Percentiles rank a stretch among this genome's conserved stretches.
Conservation (phyloP, 768 basidiomycete genomes). For the Suillus fuscotomentosus region DNA sequence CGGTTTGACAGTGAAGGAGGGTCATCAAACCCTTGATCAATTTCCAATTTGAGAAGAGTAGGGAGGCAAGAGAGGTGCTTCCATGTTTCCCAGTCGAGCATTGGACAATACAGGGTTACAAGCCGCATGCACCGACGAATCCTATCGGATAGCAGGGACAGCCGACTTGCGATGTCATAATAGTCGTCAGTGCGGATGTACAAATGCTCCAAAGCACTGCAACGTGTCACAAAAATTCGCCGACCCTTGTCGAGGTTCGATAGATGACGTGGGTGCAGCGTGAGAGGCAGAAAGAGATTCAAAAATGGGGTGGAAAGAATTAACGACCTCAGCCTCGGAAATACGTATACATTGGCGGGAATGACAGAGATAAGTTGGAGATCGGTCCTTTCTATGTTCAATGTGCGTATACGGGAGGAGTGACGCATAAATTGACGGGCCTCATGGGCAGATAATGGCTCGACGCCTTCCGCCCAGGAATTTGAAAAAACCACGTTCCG, state of each 20-base stretch:
- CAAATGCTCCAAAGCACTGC: neutral
- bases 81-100: no score
- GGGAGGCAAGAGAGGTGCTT: no score
- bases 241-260: no score
- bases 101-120: no score
- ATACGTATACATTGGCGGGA: neutral
- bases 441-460: neutral
- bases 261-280: slow-evolving; percentile 19
- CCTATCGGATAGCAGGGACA: no score
- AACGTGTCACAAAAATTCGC: no score
- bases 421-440: neutral
- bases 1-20: no score
- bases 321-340: neutral
- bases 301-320: neutral
- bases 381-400: rapidly evolving
- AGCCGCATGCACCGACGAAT: no score
- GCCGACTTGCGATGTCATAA: no score
- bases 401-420: neutral
- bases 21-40: no score
- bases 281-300: neutral
- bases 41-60: no score
- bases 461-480: neutral
- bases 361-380: neutral
- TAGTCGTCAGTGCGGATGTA: rapidly evolving
- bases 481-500: rapidly evolving